These are phyloP conservation scores for Solanum chilense DNA, from an alignment of 257 asterid species.

Conservation along the genomic window DNA sequence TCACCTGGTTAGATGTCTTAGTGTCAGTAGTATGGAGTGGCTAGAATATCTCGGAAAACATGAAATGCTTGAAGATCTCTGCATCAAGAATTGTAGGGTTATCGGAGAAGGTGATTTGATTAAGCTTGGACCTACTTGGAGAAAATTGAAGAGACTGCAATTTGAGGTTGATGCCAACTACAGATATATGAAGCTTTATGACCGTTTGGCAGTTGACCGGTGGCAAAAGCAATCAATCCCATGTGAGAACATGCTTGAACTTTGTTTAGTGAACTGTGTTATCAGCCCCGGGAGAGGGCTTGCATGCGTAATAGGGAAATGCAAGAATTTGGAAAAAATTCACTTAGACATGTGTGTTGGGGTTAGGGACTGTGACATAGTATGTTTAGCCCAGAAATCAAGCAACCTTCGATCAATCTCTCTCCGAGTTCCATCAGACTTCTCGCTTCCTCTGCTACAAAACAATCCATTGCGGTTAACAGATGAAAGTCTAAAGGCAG, in stretches of 20 bases:
- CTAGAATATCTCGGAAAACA: conserved; percentile 72
- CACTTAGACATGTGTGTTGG: conserved; percentile 76
- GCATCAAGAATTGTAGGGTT: conserved; percentile 68
- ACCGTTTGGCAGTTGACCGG: conserved; percentile 41
- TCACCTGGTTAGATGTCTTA: conserved; percentile 59
- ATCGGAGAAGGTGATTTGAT: conserved; percentile 80
- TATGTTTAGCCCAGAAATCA: conserved; percentile 50
- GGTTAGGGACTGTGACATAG: conserved; percentile 60
- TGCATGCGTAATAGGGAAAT: conserved; percentile 65
- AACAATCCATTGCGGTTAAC: conserved; percentile 55
- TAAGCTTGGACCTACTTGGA: conserved; percentile 61
- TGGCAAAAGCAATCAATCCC: conserved; percentile 67
- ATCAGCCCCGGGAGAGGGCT: conserved; percentile 78
- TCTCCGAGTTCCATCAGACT: conserved; percentile 60
- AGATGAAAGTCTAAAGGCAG: conserved; percentile 52
- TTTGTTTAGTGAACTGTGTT: conserved; percentile 61
- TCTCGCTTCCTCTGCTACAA: conserved; percentile 43
- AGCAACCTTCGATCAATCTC: conserved; percentile 62
- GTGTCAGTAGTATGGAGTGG: conserved; percentile 62
- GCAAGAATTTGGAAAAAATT: conserved; percentile 56
- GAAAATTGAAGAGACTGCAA: conserved; percentile 42
- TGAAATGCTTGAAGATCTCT: conserved; percentile 60
- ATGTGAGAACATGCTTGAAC: conserved; percentile 61
- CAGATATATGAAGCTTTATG: conserved; percentile 63
- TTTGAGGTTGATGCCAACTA: conserved; percentile 77